Percentiles rank a stretch among this genome's conserved stretches.
Conservation (phyloP, 2,329 filamentous ascomycete genomes). For the Beauveria rudraprayagi region DNA sequence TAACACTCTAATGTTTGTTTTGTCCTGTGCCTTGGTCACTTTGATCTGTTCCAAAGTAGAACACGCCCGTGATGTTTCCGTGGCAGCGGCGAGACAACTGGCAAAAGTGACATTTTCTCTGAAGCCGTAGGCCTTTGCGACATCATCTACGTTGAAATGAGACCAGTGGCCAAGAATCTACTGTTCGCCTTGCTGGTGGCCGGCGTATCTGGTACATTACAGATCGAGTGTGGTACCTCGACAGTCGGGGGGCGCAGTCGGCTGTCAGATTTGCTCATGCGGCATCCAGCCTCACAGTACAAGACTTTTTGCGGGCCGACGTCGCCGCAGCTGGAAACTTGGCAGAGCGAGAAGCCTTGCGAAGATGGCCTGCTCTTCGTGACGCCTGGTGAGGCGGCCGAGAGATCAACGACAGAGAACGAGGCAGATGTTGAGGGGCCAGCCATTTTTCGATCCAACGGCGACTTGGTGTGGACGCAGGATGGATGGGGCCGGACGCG, state of each 20-base stretch:
- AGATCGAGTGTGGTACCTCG: not conserved
- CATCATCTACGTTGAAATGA: not conserved
- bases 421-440: constrained; percentile 27
- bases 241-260: not conserved
- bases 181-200: not conserved
- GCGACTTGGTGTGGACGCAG: constrained; percentile 39
- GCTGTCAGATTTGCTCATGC: not conserved
- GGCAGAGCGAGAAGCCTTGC: constrained; percentile 25
- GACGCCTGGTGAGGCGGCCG: constrained; percentile 24
- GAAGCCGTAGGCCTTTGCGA: not conserved
- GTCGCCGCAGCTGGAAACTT: constrained; percentile 25
- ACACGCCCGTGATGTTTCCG: not conserved
- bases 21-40: not conserved
- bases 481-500: constrained; percentile 20
- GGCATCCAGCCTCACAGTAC: not conserved
- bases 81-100: not conserved
- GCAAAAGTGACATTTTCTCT: not conserved
- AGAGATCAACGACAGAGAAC: not conserved
- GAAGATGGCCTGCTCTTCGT: constrained; percentile 30
- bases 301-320: constrained; percentile 5
- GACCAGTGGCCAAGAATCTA: not conserved
- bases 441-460: constrained; percentile 35
- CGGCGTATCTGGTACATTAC: not conserved
- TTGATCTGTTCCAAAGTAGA: not conserved
- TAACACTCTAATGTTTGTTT: constrained; percentile 1